Percentiles rank a stretch among this genome's conserved stretches.
Evolutionary conservation across 1,284 basidiomycete species (phyloP).

Genomic region (Rhodotorula sp.): DNA sequence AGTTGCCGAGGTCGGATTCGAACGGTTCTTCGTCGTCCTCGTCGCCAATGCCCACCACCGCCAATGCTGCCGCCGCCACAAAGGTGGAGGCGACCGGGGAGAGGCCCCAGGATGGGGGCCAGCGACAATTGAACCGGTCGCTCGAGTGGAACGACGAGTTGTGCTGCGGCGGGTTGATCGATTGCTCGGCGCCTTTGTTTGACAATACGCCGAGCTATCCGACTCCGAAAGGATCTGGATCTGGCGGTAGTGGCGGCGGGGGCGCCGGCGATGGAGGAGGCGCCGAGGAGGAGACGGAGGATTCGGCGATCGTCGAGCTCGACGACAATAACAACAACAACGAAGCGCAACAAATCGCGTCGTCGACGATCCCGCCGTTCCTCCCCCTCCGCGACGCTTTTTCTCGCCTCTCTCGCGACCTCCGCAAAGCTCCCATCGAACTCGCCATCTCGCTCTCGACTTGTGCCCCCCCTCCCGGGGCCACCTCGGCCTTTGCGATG

Average conservation of each 20-base stretch:
- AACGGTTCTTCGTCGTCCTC: background rate
- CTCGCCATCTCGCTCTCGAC: background rate
- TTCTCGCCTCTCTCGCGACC: background rate
- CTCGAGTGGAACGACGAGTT: constrained; percentile 1
- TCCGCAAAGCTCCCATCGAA: constrained; percentile 3
- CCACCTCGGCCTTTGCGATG: background rate
- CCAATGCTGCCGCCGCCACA: too few relatives aligned
- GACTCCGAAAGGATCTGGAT: background rate
- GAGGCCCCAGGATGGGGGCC: background rate
- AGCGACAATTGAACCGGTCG: background rate
- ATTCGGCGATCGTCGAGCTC: too few relatives aligned
- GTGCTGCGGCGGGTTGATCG: constrained; percentile 17
- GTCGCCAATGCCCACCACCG: too few relatives aligned
- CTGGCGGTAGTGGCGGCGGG: too few relatives aligned
- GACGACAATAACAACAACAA: too few relatives aligned
- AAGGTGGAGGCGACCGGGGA: background rate
- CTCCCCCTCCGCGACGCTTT: constrained; percentile 2
- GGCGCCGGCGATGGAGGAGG: background rate
- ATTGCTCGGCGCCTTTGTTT: constrained; percentile 8
- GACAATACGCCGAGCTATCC: constrained; percentile 15
- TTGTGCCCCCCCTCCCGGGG: background rate
- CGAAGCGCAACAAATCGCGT: background rate
- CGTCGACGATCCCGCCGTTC: background rate
- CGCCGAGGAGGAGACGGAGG: background rate
- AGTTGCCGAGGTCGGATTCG: background rate